Evolutionary conservation across 495 filamentous ascomycete species (phyloP), one percentile per base, ranked within the genome.

Genomic region (Penicillium goetzii): DNA sequence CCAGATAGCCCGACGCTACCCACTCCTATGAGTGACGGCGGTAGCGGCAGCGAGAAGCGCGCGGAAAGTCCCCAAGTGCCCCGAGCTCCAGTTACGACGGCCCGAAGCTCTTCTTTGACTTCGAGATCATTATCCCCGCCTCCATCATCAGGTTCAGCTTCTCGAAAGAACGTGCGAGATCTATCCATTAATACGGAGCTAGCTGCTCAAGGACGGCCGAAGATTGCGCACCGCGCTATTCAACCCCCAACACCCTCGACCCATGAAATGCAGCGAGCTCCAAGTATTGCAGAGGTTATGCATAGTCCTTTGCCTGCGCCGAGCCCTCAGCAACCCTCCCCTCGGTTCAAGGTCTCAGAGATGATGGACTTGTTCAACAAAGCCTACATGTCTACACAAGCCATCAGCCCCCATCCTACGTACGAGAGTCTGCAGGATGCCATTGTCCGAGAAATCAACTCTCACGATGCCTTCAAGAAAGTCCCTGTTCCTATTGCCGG

Each of bases 381-480:
- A 59, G 75, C 78, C 3, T 79, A 75, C 47, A 59, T 63, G 33
- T 73, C 77, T 8, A 72, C 64, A 3, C 73, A 72, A 23, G 65
- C 60, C n/a, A 28, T 76, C 9, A 75, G 71, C 21, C 56, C 74
- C 8, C 71, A 79, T 49, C 74, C 80, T 10, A 79, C 78, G 1
- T 80, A 77, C 40, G 80, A 82, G 63, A 74, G 75, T 17, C 66
- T 82, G 11, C 78, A 82, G 58, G 80, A 82, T 66, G 76, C 78
- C 38, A 82, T 82, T 47, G 67, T 82, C 26, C 74, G 80, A 12
- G 80, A 82, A 59, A 79, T 82, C 57, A 82, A 82, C 40, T 82
- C 80, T 2, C 80, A 82, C 51, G 80, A 82, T 43, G 80, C 80
- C 14, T 82, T 82, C 56, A 71, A 66, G 19, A 71, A 71, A 17